Evolutionary conservation across 2,329 filamentous ascomycete genomes (phyloP), one percentile per base, ranked within the genome.

Genomic region (Penicillium palitans): DNA sequence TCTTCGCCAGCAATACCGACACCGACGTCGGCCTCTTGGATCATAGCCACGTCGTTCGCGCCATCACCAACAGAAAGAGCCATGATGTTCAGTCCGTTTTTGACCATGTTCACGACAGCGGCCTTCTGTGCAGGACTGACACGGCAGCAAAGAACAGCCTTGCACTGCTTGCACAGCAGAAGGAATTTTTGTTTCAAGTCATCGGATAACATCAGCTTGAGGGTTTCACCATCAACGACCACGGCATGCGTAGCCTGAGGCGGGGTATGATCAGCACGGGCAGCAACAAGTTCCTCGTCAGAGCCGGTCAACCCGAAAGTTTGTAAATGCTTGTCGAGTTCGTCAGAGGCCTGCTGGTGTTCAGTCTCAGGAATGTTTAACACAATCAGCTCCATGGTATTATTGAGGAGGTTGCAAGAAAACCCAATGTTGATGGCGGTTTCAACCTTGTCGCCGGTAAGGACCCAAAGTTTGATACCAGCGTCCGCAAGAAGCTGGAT

Each of bases 361-460:
- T 88, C 84, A 55, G 92, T 88, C 63, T 96, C 91, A 1, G 90
- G 85, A 31, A 95, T 83, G 72, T 96, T 96, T 67, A 99, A 83
- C 49, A 96, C 86, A 63, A 99, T 90, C 61, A 99, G 80, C 66
- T 99, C 95, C 95, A 99, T 97, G 66, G 96, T 91, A 75, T 97
- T 99, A 77, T 93, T 92, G 55, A 99, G 84, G 33, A 99, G 83
- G 68, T 99, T 99, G 80, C 96, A 99, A 12, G 96, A 99, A 77
- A 98, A 99, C 2, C 95, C 95, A 72, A 99, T 99, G 78, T 99
- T 99, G 86, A 99, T 99, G 58, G 96, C 95, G 25, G 95, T 99
- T 78, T 99, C 95, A 33, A 98, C 93, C 77, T 98, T 99, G 82
- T 99, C 95, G 63, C 96, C 95, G 17, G 95, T 99, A 64, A 99